phyloP scores from a whole-genome alignment of 192 early-diverging fungal species.

The Chytriomyces sp. region DNA sequence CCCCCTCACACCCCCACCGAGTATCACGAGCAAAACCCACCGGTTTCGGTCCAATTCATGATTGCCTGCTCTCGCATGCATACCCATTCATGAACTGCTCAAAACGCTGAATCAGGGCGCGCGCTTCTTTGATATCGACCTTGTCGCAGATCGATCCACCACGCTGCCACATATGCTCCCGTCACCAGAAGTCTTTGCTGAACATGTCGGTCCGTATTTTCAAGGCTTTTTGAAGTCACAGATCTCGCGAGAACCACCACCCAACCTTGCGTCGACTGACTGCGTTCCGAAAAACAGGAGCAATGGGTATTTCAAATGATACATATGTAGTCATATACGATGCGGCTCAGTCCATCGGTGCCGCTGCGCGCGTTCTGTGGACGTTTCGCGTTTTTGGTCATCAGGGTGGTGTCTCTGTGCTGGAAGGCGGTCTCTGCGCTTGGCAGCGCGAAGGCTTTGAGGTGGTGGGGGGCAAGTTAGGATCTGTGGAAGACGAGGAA shows the following conservation, averaged over 20 bases:
- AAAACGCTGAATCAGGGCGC: constrained; percentile 51
- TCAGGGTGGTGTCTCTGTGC: constrained; percentile 71
- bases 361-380: constrained; percentile 89
- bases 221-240: neutral
- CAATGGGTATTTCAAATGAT: constrained; percentile 76
- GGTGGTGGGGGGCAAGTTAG: constrained; percentile 32
- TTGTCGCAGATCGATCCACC: constrained; percentile 70
- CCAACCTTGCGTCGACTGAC: neutral
- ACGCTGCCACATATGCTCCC: constrained; percentile 93
- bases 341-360: constrained; percentile 69
- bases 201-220: constrained; percentile 55
- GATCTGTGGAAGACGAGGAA: constrained; percentile 35
- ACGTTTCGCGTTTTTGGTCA: constrained; percentile 94
- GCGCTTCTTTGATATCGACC: constrained; percentile 91
- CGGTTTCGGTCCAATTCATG: too few relatives aligned
- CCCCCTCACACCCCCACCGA: too few relatives aligned
- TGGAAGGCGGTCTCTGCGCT: constrained; percentile 86
- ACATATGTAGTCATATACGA: constrained; percentile 94
- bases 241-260: neutral
- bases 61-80: too few relatives aligned
- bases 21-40: too few relatives aligned
- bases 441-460: constrained; percentile 69
- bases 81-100: neutral
- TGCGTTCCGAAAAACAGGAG: constrained; percentile 35
- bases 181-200: constrained; percentile 66